Evolutionary conservation across 1,139 yeast species (phyloP).

Genomic region (Lodderomyces margitis): DNA sequence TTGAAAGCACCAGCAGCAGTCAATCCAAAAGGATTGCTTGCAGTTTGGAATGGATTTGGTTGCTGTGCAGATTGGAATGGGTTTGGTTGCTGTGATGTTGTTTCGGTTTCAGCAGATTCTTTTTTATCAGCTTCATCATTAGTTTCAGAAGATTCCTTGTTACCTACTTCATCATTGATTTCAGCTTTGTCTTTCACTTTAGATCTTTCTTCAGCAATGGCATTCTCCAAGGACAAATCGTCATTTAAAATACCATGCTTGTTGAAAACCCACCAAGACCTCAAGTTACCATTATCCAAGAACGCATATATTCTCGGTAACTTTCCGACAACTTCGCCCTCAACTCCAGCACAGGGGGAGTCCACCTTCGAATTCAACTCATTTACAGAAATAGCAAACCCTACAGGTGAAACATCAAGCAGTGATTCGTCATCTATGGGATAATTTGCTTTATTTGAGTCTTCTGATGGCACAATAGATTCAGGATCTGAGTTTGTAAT

Average conservation of each 20-base stretch:
- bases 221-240: slow-evolving; percentile 21
- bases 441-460: slow-evolving; percentile 65
- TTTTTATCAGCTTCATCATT: neutral
- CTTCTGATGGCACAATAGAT: slow-evolving; percentile 40
- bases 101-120: slow-evolving; percentile 2
- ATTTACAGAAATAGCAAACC: slow-evolving; percentile 60
- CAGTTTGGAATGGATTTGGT: neutral
- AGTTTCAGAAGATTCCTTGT: slow-evolving; percentile 1
- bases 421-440: slow-evolving; percentile 65
- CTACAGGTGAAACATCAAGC: slow-evolving; percentile 70
- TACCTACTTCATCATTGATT: neutral
- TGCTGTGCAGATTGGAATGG: neutral
- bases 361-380: slow-evolving; percentile 36
- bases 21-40: slow-evolving; percentile 16
- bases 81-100: neutral
- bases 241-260: slow-evolving; percentile 40
- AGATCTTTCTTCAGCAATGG: slow-evolving; percentile 10
- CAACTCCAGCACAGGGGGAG: slow-evolving; percentile 60
- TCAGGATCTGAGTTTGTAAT: slow-evolving; percentile 5
- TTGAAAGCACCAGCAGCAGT: slow-evolving; percentile 14
- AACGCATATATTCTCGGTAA: slow-evolving; percentile 65
- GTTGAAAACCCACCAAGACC: slow-evolving; percentile 66
- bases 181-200: neutral
- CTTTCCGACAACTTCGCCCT: slow-evolving; percentile 41
- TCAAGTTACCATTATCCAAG: slow-evolving; percentile 59